A percentile compares a stretch with the other conserved stretches of the same genome.
phyloP scores from a whole-genome alignment of 345 rosid species.

The Xanthoceras sorbifolium region DNA sequence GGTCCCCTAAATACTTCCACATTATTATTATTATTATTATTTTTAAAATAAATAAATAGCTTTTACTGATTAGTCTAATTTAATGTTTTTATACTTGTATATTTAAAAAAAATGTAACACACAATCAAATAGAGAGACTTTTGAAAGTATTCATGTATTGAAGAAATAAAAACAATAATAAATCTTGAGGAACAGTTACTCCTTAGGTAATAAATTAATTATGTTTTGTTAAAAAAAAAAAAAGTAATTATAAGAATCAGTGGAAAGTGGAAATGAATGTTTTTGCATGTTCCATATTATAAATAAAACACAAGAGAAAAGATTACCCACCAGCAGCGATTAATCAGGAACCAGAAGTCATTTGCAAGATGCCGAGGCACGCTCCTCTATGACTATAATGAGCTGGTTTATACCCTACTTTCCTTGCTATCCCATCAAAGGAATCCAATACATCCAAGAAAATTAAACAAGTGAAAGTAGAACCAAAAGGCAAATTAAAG shows the following conservation, averaged over 20 bases:
- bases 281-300: background rate
- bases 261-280: background rate
- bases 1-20: background rate
- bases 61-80: background rate
- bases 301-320: background rate
- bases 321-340: slow-evolving; percentile 13
- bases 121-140: too few species aligned
- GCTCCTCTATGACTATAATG: slow-evolving; percentile 38
- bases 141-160: too few species aligned
- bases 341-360: slow-evolving; percentile 11
- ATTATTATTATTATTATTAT: background rate
- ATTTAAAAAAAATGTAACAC: too few species aligned
- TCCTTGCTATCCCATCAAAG: slow-evolving; percentile 47
- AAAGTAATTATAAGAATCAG: background rate
- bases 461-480: slow-evolving; percentile 13
- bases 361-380: slow-evolving; percentile 23
- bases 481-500: slow-evolving; percentile 28
- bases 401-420: slow-evolving; percentile 62
- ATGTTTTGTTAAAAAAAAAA: too few species aligned
- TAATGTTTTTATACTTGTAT: background rate
- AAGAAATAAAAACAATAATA: too few species aligned
- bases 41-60: too few species aligned
- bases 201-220: too few species aligned
- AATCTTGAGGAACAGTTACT: too few species aligned
- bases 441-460: slow-evolving; percentile 40